Conservation (phyloP, 2,329 filamentous ascomycete genomes). For the Phyllosticta citrichinensis region DNA sequence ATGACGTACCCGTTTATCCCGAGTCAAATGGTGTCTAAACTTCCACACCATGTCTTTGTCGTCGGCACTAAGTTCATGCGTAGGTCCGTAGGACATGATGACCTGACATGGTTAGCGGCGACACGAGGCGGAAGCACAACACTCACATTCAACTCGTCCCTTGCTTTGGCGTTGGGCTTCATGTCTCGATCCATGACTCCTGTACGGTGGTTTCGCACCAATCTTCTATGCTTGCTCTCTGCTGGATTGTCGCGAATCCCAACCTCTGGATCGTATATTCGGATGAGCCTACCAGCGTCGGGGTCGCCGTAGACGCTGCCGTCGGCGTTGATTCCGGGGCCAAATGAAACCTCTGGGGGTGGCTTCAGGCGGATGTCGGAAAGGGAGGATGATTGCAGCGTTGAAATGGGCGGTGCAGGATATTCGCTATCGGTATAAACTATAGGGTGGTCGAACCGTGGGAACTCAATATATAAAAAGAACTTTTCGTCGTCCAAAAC, state of each 20-base stretch:
- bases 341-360: constrained; percentile 79
- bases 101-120: constrained; percentile 18
- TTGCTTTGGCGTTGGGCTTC: constrained; percentile 90
- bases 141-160: constrained; percentile 69
- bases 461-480: constrained; percentile 80
- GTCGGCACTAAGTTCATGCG: constrained; percentile 74
- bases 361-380: constrained; percentile 65
- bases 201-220: constrained; percentile 86
- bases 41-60: constrained; percentile 97
- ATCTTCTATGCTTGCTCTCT: constrained; percentile 83
- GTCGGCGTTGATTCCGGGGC: constrained; percentile 68
- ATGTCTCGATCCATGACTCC: constrained; percentile 91
- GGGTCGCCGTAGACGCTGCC: constrained; percentile 44
- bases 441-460: constrained; percentile 88
- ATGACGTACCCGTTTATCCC: constrained; percentile 56
- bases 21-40: constrained; percentile 86
- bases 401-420: constrained; percentile 70
- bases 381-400: constrained; percentile 56
- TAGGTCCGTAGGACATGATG: constrained; percentile 87
- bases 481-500: constrained; percentile 55
- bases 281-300: constrained; percentile 55
- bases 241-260: constrained; percentile 85
- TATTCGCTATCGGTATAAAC: constrained; percentile 95
- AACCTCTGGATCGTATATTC: constrained; percentile 88
- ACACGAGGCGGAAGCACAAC: constrained; percentile 55